Evolutionary conservation across 208 protist species (phyloP).

Genomic region (Kentomonas sorsogonicus): DNA sequence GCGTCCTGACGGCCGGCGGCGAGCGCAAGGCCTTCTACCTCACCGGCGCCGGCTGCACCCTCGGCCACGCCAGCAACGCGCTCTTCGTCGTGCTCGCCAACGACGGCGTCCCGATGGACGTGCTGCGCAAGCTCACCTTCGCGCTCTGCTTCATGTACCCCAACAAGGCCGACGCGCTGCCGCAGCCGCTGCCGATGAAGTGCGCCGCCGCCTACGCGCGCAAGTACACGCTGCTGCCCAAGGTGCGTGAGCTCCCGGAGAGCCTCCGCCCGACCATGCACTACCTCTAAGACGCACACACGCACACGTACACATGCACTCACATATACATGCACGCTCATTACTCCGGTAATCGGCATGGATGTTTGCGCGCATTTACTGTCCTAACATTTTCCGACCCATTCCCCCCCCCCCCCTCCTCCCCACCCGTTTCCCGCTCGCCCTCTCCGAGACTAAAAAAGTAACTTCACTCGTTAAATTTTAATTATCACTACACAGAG

Average conservation of each 20-base stretch:
- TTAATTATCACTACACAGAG: no score
- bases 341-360: no score
- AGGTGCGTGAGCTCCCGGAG: constrained; percentile 19
- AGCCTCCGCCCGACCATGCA: constrained; percentile 44
- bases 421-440: no score
- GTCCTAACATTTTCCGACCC: no score
- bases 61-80: constrained; percentile 45
- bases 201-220: constrained; percentile 52
- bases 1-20: constrained; percentile 10
- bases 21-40: constrained; percentile 44
- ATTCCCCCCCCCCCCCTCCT: no score
- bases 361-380: no score
- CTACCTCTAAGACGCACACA: constrained; percentile 28
- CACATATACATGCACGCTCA: constrained; percentile 8
- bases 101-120: constrained; percentile 13
- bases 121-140: constrained; percentile 37
- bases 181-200: constrained; percentile 53
- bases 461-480: no score
- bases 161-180: constrained; percentile 61
- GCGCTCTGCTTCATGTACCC: constrained; percentile 56
- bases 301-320: constrained; percentile 1
- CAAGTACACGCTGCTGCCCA: constrained; percentile 30
- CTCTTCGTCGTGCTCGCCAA: constrained; percentile 32
- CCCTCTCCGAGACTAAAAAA: no score
- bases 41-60: constrained; percentile 39